phyloP scores from a whole-genome alignment of 2,329 filamentous ascomycete species.

The Chalara sp. region DNA sequence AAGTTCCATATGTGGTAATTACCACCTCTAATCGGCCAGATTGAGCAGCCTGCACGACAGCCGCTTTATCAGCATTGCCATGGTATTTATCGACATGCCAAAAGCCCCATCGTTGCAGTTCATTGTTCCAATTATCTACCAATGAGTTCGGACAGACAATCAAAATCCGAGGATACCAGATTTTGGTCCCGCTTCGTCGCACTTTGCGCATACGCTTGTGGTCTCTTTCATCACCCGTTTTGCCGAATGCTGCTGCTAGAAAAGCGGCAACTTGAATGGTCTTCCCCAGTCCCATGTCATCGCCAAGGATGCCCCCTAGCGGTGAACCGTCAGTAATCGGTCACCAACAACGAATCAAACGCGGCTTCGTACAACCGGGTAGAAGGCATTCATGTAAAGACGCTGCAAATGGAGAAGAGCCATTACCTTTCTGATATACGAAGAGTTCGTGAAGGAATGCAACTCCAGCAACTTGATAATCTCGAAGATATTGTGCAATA shows the following conservation, averaged over 20 bases:
- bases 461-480: slow-evolving; percentile 84
- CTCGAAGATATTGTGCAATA: slow-evolving; percentile 84
- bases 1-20: slow-evolving; percentile 91
- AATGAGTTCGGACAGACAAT: slow-evolving; percentile 86
- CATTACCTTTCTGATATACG: slow-evolving; percentile 72
- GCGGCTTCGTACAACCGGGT: too few relatives aligned
- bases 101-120: slow-evolving; percentile 88
- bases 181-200: slow-evolving; percentile 45
- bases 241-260: slow-evolving; percentile 84
- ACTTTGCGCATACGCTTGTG: slow-evolving; percentile 82
- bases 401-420: too few relatives aligned
- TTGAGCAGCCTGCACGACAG: slow-evolving; percentile 63
- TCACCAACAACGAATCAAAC: too few relatives aligned
- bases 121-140: slow-evolving; percentile 85
- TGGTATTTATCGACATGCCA: slow-evolving; percentile 86
- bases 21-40: slow-evolving; percentile 80
- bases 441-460: slow-evolving; percentile 83
- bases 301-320: slow-evolving; percentile 55
- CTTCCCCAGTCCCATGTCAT: slow-evolving; percentile 96
- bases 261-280: slow-evolving; percentile 96
- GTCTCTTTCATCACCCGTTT: slow-evolving; percentile 84
- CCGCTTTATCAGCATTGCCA: slow-evolving; percentile 59
- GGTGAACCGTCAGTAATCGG: too few relatives aligned
- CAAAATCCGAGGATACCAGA: slow-evolving; percentile 79
- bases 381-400: too few relatives aligned